Base-by-base conservation (phyloP, 805 yeast genomes). In the Teunomyces stri region DNA sequence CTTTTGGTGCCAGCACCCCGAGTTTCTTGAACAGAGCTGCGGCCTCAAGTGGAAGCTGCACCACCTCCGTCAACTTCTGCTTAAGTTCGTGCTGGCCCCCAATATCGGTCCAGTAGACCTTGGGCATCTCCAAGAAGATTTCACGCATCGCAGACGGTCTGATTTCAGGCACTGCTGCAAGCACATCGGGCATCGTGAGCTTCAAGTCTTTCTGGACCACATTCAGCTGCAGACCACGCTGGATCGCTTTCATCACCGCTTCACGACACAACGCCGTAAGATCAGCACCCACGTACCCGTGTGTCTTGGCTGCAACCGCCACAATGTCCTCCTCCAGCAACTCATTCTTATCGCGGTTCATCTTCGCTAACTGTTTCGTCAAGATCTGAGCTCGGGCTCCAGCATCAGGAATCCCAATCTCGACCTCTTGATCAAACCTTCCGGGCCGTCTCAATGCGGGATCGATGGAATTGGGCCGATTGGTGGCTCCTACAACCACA, bases 201-300 rank as follows among this genome's bases (percentile, higher is more conserved):
- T 69, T 76, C 52, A 85, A 68, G 0, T 73, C 63, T 0, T 50
- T 50, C 28, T 62, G 69, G 2, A 61, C 61, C 1, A 49, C 49
- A 3, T 54, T 51, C 1, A 43, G 35, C n/a, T 58, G 59, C 5
- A 85, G 54, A 0, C 84, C 85, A 44, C 87, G 69, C 44, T 83
- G 80, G 13, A 94, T 87, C 1, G 96, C 84, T 51, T 78, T 80
- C 86, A 91, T 81, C 0, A 89, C 96, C 5, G 95, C 80, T 60
- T 94, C 99, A 43, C 97, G 74, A 51, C 91, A 82, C 18, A 94
- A 71, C 0, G 97, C 96, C 3, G 87, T 81, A 42, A 94, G 66
- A 68, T 94, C 99, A 0, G 98, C 97, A 41, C 99, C 99, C 1
- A 94, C 99, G 60, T 89, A 94, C 5, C 99, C 99, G 66, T 94